Evolutionary conservation across 495 filamentous ascomycete species (phyloP), one percentile per base, ranked within the genome.

Genomic region (Neurospora cerealis): DNA sequence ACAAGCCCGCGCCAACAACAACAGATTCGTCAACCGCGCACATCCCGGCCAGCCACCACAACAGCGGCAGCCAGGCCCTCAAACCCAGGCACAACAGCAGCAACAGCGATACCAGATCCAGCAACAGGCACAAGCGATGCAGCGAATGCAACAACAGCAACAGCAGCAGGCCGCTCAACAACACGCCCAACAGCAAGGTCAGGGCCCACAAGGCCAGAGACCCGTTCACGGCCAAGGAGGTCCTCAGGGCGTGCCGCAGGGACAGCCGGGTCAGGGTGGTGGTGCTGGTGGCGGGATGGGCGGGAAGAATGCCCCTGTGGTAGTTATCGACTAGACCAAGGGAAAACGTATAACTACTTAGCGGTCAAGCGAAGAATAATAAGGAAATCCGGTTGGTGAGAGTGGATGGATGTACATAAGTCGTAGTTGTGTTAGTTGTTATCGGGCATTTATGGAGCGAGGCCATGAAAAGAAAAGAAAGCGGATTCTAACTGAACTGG

Each of bases 131-230:
- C 54, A 66, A 66, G 54, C 54, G 24, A 66, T 66, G 54, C 54
- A 66, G 54, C 54, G 54, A 39, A 69, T 46, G 48, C 72, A 71
- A 39, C 73, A 71, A 32, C 76, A 76, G 44, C 80, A 74, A 75
- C 79, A 74, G 75, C 80, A 71, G 75, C 76, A 74, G 69, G 73
- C 69, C 48, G 75, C 54, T 60, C 77, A 72, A 70, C 40, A 48
- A 41, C 44, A 73, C n/a, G 40, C 42, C 69, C 70, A 71, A 24
- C 21, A n/a, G 7, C 60, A 36, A 39, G 40, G 54, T 2, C 36
- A 44, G 4, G 44, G 28, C 7, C 69, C 54, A 10, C 75, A 70
- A 66, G 34, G 21, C 4, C 75, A 76, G 34, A 40, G 46, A n/a
- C 72, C 28, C 19, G 38, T 24, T 21, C 72, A 73, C 70, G 24